These are phyloP conservation scores for Daldinia grandis DNA, from an alignment of 495 filamentous ascomycete genomes.

Conservation along the genomic window DNA sequence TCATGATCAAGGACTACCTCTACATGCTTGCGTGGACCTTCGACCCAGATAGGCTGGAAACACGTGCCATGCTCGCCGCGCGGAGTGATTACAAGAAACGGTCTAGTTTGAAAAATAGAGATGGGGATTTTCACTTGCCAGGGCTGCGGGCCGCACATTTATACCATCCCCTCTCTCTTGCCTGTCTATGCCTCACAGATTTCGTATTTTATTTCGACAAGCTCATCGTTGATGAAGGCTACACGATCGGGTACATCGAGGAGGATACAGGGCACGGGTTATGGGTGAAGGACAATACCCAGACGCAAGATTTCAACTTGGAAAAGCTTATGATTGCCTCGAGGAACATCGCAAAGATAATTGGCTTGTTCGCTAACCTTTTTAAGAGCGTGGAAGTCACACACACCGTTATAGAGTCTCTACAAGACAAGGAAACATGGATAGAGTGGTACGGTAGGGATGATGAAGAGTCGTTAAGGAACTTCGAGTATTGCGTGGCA, in stretches of 20 bases:
- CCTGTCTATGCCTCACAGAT: slow-evolving; percentile 8
- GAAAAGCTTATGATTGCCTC: slow-evolving; percentile 1
- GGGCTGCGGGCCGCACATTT: slow-evolving; percentile 3
- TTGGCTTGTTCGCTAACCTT: slow-evolving; percentile 3
- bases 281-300: background rate
- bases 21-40: slow-evolving; percentile 21
- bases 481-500: background rate
- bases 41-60: background rate
- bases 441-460: background rate
- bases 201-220: slow-evolving; percentile 14
- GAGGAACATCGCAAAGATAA: background rate
- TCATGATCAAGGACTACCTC: slow-evolving; percentile 18
- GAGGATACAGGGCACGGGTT: slow-evolving; percentile 2
- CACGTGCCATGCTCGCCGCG: slow-evolving; percentile 3
- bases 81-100: background rate
- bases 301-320: background rate
- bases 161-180: slow-evolving; percentile 13
- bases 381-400: slow-evolving; percentile 13
- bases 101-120: background rate
- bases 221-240: slow-evolving; percentile 9
- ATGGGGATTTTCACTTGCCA: slow-evolving; percentile 5
- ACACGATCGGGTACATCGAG: slow-evolving; percentile 5
- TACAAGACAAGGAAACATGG: slow-evolving; percentile 2
- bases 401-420: background rate
- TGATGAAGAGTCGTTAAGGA: background rate